Percentiles rank a stretch among this genome's conserved stretches.
Conservation (phyloP, 306 rosid genomes). For the Citrullus amarus region DNA sequence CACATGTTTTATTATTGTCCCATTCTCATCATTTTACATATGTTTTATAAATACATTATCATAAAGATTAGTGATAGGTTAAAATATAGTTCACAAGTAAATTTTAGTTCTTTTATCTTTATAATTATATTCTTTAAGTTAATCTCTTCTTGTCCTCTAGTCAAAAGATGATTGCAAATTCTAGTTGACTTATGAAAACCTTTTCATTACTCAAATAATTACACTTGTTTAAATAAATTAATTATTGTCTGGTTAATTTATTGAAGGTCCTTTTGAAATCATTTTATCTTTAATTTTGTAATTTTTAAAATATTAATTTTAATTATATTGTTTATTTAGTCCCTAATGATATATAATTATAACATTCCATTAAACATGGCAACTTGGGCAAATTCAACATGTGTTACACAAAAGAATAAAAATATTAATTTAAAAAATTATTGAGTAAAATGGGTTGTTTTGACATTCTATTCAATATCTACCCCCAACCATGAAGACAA, state of each 20-base stretch:
- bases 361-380: background rate
- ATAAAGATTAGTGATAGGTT: background rate
- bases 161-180: background rate
- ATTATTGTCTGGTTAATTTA: background rate
- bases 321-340: background rate
- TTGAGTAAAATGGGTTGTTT: background rate
- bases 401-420: background rate
- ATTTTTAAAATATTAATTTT: background rate
- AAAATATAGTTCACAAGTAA: background rate
- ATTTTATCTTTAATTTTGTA: background rate
- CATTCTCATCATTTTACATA: background rate
- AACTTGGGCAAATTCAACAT: background rate
- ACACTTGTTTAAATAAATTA: background rate
- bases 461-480: slow-evolving; percentile 1
- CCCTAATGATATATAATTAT: background rate
- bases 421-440: background rate
- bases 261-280: background rate
- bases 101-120: too few relatives aligned
- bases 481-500: background rate
- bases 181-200: background rate
- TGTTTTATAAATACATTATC: background rate
- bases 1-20: background rate
- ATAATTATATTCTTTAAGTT: background rate
- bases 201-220: background rate
- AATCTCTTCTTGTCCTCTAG: background rate